A percentile compares a stretch with the other conserved stretches of the same genome.
Conservation (phyloP, 2,329 filamentous ascomycete species). For the Cercospora sp. region DNA sequence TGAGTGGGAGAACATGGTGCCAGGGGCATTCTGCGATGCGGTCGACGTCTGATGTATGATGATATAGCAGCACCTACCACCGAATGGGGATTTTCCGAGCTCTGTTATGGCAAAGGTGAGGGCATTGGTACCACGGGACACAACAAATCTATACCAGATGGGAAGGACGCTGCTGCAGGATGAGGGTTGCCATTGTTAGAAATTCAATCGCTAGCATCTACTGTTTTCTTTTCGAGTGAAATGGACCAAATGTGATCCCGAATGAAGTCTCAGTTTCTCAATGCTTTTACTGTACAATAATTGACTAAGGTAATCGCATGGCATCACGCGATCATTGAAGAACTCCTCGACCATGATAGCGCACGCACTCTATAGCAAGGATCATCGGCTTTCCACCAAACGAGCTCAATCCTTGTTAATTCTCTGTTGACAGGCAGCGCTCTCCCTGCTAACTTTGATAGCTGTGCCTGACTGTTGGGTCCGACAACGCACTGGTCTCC, state of each 20-base stretch:
- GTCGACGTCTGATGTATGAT: background rate
- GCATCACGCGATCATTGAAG: background rate
- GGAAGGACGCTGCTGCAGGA: background rate
- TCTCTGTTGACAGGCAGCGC: background rate
- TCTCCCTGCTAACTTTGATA: background rate
- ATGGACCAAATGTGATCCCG: background rate
- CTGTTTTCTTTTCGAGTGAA: background rate
- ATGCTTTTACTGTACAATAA: background rate
- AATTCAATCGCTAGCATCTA: background rate
- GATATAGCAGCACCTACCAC: background rate
- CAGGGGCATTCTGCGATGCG: background rate
- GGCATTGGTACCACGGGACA: background rate
- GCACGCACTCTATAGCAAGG: background rate
- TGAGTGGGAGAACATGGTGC: background rate
- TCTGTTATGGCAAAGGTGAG: background rate
- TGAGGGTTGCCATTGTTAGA: constrained; percentile 2
- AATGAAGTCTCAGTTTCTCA: background rate
- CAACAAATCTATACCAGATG: background rate
- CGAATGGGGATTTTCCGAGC: background rate
- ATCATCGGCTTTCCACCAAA: background rate
- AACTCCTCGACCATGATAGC: background rate
- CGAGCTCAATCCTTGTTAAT: background rate
- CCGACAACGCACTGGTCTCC: background rate
- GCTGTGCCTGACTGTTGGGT: background rate
- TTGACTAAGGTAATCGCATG: background rate